Evolutionary conservation across 495 filamentous ascomycete genomes (phyloP), one percentile per base, ranked within the genome.

Genomic region (Penicillium cataractarum): DNA sequence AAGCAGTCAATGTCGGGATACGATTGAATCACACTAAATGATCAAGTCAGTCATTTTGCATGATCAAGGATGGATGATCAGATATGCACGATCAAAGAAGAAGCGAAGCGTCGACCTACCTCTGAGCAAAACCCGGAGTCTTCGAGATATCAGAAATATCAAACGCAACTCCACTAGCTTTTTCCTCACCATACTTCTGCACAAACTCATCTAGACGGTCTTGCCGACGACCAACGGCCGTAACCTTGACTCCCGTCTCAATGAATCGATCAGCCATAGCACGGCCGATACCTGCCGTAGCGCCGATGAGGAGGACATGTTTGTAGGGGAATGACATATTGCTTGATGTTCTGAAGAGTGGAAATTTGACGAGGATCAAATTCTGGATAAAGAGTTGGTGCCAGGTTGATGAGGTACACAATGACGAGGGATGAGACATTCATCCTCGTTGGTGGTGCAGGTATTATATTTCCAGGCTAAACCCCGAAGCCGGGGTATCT

Each of bases 231-330:
- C 89, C 90, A 26, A 87, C 82, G 9, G 81, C 85, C 9, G 90
- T 86, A 12, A 91, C 86, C 60, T 81, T 80, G 71, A 80, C 77
- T 33, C 87, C 89, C 37, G 80, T 79, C 19, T 81, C 74, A 19
- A 92, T 75, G 63, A 92, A 74, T 48, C 83, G 83, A 55, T 85
- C 83, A 2, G 89, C 86, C 51, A 92, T 74, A 2, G 85, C 89
- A 9, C 73, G 68, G 52, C 90, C 89, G 51, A 92, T 90, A 61
- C 89, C 89, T 21, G 83, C 81, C 7, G 88, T 90, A 12, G 87
- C 89, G 22, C 90, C 89, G 58, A 90, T 75, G 59, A 91, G 65
- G 52, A 92, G 86, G 35, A 91, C 83, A 62, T 83, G 87, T 61
- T 87, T 87, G 74, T 90, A 91, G 4, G 80, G 76, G 67, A 89